Evolutionary conservation across 768 basidiomycete genomes (phyloP).

Genomic region (Trametes sanguinea): DNA sequence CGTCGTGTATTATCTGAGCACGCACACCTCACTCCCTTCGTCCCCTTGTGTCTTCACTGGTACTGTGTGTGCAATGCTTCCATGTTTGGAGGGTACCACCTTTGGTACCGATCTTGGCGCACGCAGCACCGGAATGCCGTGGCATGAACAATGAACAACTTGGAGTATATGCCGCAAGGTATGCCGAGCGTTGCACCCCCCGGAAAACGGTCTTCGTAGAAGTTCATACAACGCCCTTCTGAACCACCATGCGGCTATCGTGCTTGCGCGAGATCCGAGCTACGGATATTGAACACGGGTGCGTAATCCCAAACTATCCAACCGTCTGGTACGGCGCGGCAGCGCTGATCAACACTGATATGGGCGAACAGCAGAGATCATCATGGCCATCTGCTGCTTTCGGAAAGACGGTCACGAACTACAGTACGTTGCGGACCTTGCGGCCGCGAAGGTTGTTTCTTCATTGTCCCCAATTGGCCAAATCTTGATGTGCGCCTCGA

Average conservation of each 20-base stretch:
- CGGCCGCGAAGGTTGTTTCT: slow-evolving; percentile 14
- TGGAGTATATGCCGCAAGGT: background rate
- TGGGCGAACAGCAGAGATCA: slow-evolving; percentile 3
- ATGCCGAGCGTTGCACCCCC: background rate
- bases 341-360: slow-evolving; percentile 14
- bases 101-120: no score
- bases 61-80: no score
- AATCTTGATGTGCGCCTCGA: slow-evolving; percentile 1
- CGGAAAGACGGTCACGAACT: slow-evolving; percentile 1
- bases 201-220: background rate
- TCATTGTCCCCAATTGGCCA: background rate
- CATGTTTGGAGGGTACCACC: no score
- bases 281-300: background rate
- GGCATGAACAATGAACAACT: background rate
- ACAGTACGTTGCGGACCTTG: slow-evolving; percentile 7
- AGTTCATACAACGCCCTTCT: background rate
- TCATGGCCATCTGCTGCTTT: background rate
- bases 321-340: background rate
- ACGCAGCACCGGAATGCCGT: background rate
- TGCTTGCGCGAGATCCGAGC: slow-evolving; percentile 6
- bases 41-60: no score
- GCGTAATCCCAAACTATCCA: background rate
- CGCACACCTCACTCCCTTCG: no score
- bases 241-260: slow-evolving; percentile 5
- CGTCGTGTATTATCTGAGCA: no score